Conservation (phyloP, 139 green algal species). For the Deuterostichococcus epilithicus region DNA sequence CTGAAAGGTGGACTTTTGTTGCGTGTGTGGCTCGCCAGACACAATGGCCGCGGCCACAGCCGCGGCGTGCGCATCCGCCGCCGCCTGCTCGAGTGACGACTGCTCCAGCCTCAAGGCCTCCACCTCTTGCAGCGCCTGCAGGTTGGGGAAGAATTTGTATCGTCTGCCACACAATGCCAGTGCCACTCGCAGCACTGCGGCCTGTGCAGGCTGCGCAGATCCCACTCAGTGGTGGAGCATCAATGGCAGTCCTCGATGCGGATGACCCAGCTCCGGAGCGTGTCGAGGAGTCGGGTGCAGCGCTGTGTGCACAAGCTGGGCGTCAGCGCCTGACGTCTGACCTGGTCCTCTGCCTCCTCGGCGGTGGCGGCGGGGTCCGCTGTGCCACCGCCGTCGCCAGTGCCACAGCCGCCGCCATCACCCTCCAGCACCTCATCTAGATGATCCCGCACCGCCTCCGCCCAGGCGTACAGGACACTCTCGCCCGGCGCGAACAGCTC, state of each 20-base stretch:
- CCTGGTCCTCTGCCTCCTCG: slow-evolving; percentile 3
- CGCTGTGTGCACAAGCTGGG: neutral
- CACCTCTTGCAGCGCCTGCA: neutral
- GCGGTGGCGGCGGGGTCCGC: neutral
- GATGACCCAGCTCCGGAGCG: too few relatives aligned
- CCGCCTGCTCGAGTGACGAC: neutral
- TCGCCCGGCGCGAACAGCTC: slow-evolving; percentile 50
- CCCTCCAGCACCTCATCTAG: slow-evolving; percentile 6
- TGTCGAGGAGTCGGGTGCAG: neutral
- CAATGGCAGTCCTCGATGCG: too few relatives aligned
- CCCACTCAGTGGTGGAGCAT: neutral
- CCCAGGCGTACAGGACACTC: slow-evolving; percentile 48
- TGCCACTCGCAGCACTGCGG: too few relatives aligned
- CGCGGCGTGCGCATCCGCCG: neutral
- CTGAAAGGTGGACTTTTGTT: slow-evolving; percentile 78
- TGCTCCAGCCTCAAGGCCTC: neutral
- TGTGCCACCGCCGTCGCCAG: neutral
- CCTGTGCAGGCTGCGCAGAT: too few relatives aligned
- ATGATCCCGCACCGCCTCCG: slow-evolving; percentile 50
- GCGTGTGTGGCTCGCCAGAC: slow-evolving; percentile 59
- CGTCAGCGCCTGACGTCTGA: too few relatives aligned
- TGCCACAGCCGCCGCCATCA: neutral
- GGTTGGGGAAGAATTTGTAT: too few relatives aligned
- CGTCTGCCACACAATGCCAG: too few relatives aligned
- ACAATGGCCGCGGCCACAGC: slow-evolving; percentile 31